A percentile compares a stretch with the other conserved stretches of the same genome.
Evolutionary conservation across 1,284 basidiomycete genomes (phyloP).

Genomic region (Rhodotorula sp.): DNA sequence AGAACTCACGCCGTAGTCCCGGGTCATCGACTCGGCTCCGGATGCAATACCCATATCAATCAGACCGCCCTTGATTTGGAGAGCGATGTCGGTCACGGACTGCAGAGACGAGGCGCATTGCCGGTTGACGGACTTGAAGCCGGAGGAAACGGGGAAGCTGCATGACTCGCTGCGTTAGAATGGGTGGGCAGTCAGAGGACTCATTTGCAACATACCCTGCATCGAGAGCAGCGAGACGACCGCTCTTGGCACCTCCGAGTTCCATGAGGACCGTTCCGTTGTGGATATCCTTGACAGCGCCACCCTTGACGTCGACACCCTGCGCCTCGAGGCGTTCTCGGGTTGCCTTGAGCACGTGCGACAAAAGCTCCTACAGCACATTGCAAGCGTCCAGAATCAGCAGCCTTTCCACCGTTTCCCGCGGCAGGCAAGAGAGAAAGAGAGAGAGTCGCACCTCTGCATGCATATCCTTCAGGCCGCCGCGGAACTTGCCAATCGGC

Average conservation of each 20-base stretch:
- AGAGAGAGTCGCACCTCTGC: conserved; percentile 46
- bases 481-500: conserved; percentile 48
- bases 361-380: conserved; percentile 45
- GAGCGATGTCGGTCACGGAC: conserved; percentile 49
- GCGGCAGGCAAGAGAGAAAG: background rate
- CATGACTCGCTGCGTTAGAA: background rate
- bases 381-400: background rate
- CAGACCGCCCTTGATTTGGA: conserved; percentile 60
- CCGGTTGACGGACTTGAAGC: conserved; percentile 49
- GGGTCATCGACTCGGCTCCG: conserved; percentile 40
- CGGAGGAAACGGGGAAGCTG: conserved; percentile 40
- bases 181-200: background rate
- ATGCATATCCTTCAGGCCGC: conserved; percentile 48
- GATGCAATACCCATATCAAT: conserved; percentile 80
- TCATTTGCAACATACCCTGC: conserved; percentile 44
- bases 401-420: background rate
- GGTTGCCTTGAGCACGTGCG: conserved; percentile 47
- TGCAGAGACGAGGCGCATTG: conserved; percentile 50
- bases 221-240: conserved; percentile 49
- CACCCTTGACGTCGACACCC: conserved; percentile 46
- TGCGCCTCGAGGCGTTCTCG: conserved; percentile 46
- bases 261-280: conserved; percentile 51
- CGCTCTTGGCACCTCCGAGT: conserved; percentile 50
- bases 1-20: conserved; percentile 37
- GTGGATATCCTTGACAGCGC: conserved; percentile 48